phyloP scores from a whole-genome alignment of 768 basidiomycete genomes.

The Pluteus cervinus region DNA sequence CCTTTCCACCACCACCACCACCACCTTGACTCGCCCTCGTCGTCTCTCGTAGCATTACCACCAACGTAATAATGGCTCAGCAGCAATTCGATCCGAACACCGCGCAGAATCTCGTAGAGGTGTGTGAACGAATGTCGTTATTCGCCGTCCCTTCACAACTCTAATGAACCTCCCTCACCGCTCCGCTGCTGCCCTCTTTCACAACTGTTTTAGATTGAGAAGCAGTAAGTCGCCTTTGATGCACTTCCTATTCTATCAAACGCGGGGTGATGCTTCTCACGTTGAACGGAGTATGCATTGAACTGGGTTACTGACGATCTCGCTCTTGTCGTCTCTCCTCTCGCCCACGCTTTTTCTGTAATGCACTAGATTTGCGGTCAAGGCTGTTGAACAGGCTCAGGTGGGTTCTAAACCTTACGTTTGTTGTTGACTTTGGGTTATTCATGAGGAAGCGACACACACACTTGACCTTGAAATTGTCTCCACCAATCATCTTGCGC shows the following conservation, averaged over 20 bases:
- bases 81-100: conserved; percentile 81
- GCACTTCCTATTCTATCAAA: too few relatives aligned
- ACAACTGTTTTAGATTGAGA: conserved; percentile 68
- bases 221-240: conserved; percentile 62
- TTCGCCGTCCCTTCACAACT: conserved; percentile 3
- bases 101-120: conserved; percentile 90
- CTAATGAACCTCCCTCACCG: not conserved
- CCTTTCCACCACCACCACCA: too few relatives aligned
- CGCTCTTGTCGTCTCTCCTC: not conserved
- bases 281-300: not conserved
- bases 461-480: too few relatives aligned
- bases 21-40: not conserved
- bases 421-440: too few relatives aligned
- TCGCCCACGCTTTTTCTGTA: not conserved
- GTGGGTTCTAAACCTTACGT: too few relatives aligned
- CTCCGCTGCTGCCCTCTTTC: conserved; percentile 1
- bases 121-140: too few relatives aligned
- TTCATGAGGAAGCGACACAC: too few relatives aligned
- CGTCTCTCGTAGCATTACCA: conserved; percentile 5
- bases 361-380: conserved; percentile 75
- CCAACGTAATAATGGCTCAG: conserved; percentile 33
- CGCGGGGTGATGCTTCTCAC: not conserved
- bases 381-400: conserved; percentile 95
- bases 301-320: not conserved
- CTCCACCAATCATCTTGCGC: too few relatives aligned